phyloP scores from a whole-genome alignment of 768 basidiomycete species.

The Leccinum boreale region DNA sequence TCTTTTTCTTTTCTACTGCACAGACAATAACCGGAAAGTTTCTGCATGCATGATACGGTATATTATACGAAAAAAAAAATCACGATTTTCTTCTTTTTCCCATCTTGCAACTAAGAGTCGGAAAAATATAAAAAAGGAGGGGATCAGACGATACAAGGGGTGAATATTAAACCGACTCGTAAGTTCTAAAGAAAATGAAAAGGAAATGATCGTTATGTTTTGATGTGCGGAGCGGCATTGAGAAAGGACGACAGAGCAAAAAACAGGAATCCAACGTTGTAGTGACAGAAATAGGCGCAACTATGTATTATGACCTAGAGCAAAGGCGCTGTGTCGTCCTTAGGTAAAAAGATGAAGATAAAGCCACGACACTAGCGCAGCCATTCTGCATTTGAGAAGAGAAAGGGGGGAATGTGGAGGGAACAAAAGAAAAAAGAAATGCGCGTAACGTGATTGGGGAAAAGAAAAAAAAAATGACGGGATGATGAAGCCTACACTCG shows the following conservation, averaged over 20 bases:
- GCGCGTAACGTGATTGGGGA: constrained; percentile 18
- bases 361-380: constrained; percentile 24
- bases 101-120: background rate
- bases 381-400: constrained; percentile 13
- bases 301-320: constrained; percentile 27
- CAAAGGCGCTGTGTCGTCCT: constrained; percentile 26
- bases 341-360: constrained; percentile 5
- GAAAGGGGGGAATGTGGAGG: background rate
- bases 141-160: constrained; percentile 3
- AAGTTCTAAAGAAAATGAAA: constrained; percentile 11
- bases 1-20: background rate
- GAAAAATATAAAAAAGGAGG: background rate
- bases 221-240: constrained; percentile 9
- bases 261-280: constrained; percentile 32
- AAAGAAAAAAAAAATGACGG: constrained; percentile 16
- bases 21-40: background rate
- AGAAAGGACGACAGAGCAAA: constrained; percentile 16
- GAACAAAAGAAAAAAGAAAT: constrained; percentile 12
- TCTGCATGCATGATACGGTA: background rate
- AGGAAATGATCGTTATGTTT: constrained; percentile 26
- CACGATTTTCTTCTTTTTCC: constrained; percentile 8
- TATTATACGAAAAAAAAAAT: background rate
- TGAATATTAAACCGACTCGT: constrained; percentile 21
- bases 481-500: constrained; percentile 20
- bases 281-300: constrained; percentile 24